Evolutionary conservation across 495 filamentous ascomycete genomes (phyloP).

Genomic region (Neurospora discreta): DNA sequence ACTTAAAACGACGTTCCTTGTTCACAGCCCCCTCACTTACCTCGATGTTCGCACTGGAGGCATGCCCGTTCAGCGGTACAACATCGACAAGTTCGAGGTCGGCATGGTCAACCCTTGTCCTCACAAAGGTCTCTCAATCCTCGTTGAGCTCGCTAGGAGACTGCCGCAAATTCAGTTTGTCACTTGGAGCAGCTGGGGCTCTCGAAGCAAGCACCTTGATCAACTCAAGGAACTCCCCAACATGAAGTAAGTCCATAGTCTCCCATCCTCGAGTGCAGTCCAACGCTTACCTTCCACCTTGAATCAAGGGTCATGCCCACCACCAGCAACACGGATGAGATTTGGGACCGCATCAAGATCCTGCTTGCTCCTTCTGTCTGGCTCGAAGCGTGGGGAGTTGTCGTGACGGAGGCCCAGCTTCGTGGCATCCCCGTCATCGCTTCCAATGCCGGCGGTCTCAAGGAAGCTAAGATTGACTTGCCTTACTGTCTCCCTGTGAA

Average conservation of each 20-base stretch:
- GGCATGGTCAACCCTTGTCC: slow-evolving; percentile 26
- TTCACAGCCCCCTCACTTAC: slow-evolving; percentile 16
- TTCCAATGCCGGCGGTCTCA: slow-evolving; percentile 20
- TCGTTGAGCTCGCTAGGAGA: slow-evolving; percentile 14
- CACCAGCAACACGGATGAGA: slow-evolving; percentile 17
- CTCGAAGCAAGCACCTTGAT: slow-evolving; percentile 4
- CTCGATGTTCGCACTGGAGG: slow-evolving; percentile 8
- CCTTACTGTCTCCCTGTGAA: slow-evolving; percentile 20
- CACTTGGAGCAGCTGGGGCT: slow-evolving; percentile 23
- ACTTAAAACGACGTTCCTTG: slow-evolving; percentile 16
- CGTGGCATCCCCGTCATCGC: slow-evolving; percentile 23
- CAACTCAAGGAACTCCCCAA: slow-evolving; percentile 12
- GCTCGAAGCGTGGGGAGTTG: slow-evolving; percentile 22
- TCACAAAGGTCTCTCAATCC: slow-evolving; percentile 17
- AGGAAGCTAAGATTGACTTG: slow-evolving; percentile 20
- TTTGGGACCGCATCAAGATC: slow-evolving; percentile 23
- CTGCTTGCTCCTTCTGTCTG: slow-evolving; percentile 21
- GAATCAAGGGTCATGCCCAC: slow-evolving; percentile 12
- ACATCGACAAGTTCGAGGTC: slow-evolving; percentile 18
- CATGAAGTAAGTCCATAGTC: slow-evolving; percentile 11
- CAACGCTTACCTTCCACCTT: background rate
- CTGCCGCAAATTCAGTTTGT: slow-evolving; percentile 21
- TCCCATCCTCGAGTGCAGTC: background rate
- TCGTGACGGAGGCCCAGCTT: slow-evolving; percentile 24
- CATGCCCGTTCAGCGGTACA: slow-evolving; percentile 15